Evolutionary conservation across 2,329 filamentous ascomycete genomes (phyloP).

Genomic region (Zymoseptoria brevis): DNA sequence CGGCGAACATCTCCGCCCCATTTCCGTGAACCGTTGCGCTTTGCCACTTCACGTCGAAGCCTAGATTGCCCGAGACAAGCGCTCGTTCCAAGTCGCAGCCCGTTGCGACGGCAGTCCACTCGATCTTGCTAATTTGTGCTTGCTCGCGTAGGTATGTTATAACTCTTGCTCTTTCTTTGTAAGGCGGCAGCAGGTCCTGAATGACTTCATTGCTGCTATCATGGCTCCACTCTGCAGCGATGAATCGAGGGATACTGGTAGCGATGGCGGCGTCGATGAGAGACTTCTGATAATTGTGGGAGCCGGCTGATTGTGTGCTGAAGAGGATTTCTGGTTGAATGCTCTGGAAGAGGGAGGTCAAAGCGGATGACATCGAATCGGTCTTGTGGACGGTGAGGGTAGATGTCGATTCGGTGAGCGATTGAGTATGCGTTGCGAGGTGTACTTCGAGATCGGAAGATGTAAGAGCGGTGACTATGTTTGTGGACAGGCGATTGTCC

Average conservation of each 20-base stretch:
- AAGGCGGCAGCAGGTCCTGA: constrained; percentile 26
- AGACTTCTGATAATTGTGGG: constrained; percentile 20
- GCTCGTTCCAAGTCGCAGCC: constrained; percentile 27
- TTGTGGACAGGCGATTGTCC: constrained; percentile 15
- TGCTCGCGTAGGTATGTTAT: constrained; percentile 25
- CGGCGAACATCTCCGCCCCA: constrained; percentile 31
- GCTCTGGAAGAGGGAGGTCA: constrained; percentile 18
- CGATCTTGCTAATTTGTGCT: constrained; percentile 13
- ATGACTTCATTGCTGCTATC: constrained; percentile 27
- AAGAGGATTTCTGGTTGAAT: constrained; percentile 20
- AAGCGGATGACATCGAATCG: constrained; percentile 28
- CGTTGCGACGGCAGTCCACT: constrained; percentile 31
- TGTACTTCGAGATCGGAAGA: constrained; percentile 8
- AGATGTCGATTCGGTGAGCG: background rate
- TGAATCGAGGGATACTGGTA: constrained; percentile 14
- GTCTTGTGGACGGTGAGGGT: constrained; percentile 15
- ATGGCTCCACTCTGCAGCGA: constrained; percentile 22
- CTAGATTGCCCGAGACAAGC: constrained; percentile 29
- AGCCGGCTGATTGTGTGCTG: constrained; percentile 20
- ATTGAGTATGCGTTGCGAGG: constrained; percentile 5
- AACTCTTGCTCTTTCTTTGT: constrained; percentile 23
- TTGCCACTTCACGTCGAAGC: constrained; percentile 34
- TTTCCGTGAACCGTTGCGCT: constrained; percentile 32
- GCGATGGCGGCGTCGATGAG: constrained; percentile 20
- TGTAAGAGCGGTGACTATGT: constrained; percentile 10